These are phyloP conservation scores for Macrophomina tecta DNA, from an alignment of 2,329 filamentous ascomycete genomes.

Conservation along the genomic window DNA sequence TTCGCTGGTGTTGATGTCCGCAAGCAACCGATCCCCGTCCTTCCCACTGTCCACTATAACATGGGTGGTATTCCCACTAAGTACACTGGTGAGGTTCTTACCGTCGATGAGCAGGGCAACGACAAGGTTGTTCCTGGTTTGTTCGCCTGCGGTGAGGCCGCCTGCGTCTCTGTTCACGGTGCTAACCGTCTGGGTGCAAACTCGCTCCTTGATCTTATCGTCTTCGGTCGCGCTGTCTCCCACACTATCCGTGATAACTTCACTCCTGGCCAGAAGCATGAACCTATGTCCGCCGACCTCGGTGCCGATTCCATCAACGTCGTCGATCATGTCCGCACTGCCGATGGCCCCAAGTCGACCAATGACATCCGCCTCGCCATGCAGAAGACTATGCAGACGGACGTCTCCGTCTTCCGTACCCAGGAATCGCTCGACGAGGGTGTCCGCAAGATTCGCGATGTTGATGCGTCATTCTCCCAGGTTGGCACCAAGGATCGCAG, in stretches of 20 bases:
- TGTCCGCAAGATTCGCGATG: constrained; percentile 83
- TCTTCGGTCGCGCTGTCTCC: constrained; percentile 96
- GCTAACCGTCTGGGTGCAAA: constrained; percentile 98
- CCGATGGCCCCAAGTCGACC: constrained; percentile 84
- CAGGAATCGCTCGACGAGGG: constrained; percentile 93
- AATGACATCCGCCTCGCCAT: constrained; percentile 87
- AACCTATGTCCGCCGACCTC: constrained; percentile 81
- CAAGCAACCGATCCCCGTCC: constrained; percentile 95
- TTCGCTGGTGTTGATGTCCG: constrained; percentile 96
- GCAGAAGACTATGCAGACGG: constrained; percentile 98
- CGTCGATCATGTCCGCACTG: constrained; percentile 83
- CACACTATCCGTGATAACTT: constrained; percentile 97
- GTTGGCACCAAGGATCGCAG: constrained; percentile 97
- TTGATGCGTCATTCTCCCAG: constrained; percentile 79
- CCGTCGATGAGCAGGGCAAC: constrained; percentile 81
- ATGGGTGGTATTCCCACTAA: constrained; percentile 99
- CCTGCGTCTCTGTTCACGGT: constrained; percentile 96
- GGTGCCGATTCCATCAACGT: constrained; percentile 86
- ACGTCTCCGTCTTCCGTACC: constrained; percentile 95
- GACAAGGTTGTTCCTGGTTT: constrained; percentile 94
- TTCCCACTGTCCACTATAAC: constrained; percentile 99
- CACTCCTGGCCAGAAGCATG: constrained; percentile 79
- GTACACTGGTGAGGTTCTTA: constrained; percentile 96
- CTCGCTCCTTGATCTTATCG: constrained; percentile 95
- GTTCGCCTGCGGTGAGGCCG: constrained; percentile 95